Conservation (phyloP, 495 filamentous ascomycete species). For the Amorphotheca resinae region DNA sequence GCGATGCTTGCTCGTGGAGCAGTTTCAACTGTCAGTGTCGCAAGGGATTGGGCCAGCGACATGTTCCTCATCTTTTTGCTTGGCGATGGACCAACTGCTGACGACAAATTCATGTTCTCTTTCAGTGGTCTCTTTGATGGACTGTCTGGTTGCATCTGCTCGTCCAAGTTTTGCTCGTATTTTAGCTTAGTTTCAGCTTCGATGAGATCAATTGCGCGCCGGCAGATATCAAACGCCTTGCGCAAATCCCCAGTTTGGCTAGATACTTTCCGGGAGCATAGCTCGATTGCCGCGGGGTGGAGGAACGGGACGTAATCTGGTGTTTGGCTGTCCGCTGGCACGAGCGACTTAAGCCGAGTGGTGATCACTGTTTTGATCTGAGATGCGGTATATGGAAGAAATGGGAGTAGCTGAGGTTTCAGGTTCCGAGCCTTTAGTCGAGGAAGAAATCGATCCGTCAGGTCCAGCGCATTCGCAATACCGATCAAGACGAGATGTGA, state of each 20-base stretch:
- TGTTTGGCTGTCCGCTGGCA: conserved; percentile 32
- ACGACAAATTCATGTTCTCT: conserved; percentile 60
- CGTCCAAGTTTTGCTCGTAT: conserved; percentile 38
- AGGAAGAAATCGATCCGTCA: conserved; percentile 91
- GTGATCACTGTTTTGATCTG: conserved; percentile 83
- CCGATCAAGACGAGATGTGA: conserved; percentile 77
- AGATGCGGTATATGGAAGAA: conserved; percentile 81
- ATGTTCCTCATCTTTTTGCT: conserved; percentile 19
- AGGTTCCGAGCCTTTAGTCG: conserved; percentile 85
- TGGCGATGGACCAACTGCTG: conserved; percentile 26
- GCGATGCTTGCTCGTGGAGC: conserved; percentile 81
- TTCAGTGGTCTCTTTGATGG: conserved; percentile 46
- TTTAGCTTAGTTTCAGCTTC: conserved; percentile 69
- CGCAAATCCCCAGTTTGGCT: conserved; percentile 88
- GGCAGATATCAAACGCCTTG: conserved; percentile 89
- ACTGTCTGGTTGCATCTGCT: conserved; percentile 33
- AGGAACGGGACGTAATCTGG: conserved; percentile 69
- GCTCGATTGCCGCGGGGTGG: conserved; percentile 83
- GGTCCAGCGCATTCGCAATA: conserved; percentile 91
- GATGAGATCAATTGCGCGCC: conserved; percentile 77
- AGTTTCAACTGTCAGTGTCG: conserved; percentile 50
- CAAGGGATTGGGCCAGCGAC: conserved; percentile 35
- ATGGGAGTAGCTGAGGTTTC: conserved; percentile 79
- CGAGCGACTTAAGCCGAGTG: conserved; percentile 63
- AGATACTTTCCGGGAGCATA: conserved; percentile 88